These are phyloP conservation scores for Boletus huronensis DNA, from an alignment of 768 basidiomycete species.

Conservation along the genomic window DNA sequence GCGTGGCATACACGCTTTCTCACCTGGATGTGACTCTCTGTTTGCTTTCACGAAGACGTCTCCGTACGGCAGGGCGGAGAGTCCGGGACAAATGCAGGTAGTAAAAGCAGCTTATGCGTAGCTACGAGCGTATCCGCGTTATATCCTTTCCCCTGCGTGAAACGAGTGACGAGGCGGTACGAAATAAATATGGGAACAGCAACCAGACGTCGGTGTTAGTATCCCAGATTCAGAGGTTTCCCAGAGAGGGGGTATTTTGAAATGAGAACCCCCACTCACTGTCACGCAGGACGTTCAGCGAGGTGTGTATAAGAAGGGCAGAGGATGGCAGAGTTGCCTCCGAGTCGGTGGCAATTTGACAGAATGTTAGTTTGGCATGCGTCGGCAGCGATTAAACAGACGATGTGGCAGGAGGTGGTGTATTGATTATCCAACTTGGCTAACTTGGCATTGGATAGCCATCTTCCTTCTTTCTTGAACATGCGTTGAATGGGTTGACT, in stretches of 20 bases:
- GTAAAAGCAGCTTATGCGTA: background rate
- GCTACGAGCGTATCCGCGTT: background rate
- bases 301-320: too few relatives aligned
- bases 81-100: background rate
- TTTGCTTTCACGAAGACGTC: background rate
- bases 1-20: background rate
- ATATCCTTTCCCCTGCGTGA: background rate
- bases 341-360: too few relatives aligned
- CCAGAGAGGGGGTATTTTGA: background rate
- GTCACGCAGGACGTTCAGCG: too few relatives aligned
- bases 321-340: background rate
- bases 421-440: too few relatives aligned
- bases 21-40: slow-evolving; percentile 6
- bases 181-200: background rate
- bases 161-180: background rate
- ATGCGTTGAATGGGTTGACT: too few relatives aligned
- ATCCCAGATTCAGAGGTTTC: background rate
- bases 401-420: background rate
- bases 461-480: too few relatives aligned
- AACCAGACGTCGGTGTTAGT: background rate
- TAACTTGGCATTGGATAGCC: too few relatives aligned
- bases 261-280: too few relatives aligned
- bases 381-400: background rate
- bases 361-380: too few relatives aligned
- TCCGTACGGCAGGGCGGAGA: background rate